Evolutionary conservation across 164 flowering plant species (phyloP).

Genomic region (Aristolochia fimbriata): DNA sequence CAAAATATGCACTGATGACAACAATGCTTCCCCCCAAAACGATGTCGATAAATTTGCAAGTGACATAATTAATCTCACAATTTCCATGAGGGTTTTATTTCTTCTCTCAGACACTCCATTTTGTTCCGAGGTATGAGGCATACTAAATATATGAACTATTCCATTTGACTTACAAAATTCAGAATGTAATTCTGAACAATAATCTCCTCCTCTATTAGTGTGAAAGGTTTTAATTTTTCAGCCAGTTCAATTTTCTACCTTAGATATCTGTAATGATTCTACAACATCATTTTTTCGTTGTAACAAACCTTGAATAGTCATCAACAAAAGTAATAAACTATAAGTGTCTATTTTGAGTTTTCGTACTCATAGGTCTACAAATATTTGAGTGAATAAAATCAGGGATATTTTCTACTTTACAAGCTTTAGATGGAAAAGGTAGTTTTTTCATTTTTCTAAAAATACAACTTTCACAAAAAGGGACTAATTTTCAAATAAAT

Average conservation of each 20-base stretch:
- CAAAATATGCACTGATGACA: too few relatives aligned
- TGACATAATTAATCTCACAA: too few relatives aligned
- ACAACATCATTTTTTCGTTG: too few relatives aligned
- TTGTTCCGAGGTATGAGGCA: not conserved
- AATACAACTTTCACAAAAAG: not conserved
- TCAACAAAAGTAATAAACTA: too few relatives aligned
- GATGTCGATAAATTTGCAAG: too few relatives aligned
- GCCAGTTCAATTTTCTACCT: not conserved
- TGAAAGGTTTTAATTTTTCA: not conserved
- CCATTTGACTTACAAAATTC: not conserved
- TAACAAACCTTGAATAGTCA: too few relatives aligned
- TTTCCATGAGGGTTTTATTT: too few relatives aligned
- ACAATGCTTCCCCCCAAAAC: too few relatives aligned
- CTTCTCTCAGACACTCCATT: too few relatives aligned
- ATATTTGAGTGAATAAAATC: not conserved
- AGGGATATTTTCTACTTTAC: not conserved
- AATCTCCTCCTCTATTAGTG: not conserved
- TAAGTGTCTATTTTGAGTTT: too few relatives aligned
- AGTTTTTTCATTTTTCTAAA: not conserved
- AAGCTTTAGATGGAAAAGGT: not conserved
- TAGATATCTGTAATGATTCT: too few relatives aligned
- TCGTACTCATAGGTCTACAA: not conserved
- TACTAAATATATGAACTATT: not conserved
- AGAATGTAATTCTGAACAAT: not conserved
- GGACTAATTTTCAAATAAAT: not conserved